Evolutionary conservation across 176 grass and related monocot species (phyloP), one percentile per base, ranked within the genome.

Genomic region (Eleusine indica): DNA sequence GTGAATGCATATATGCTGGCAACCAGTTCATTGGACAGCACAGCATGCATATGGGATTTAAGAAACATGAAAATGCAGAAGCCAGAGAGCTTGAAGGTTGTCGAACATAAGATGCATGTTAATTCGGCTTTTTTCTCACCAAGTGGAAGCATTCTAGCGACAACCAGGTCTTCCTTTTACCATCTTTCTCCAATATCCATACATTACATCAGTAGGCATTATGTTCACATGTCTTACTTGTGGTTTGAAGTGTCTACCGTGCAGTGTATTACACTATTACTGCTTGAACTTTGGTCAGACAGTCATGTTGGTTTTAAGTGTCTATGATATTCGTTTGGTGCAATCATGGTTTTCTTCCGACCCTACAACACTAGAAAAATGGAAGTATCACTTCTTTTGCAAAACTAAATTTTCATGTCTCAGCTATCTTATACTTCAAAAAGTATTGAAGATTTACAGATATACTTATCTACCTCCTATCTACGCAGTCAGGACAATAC

Each of bases 111-210:
- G 28, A 62, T 65, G n/a, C 42, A 43, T 17, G 84, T 89, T 67
- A 63, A 80, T 73, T 88, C 92, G 78, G 92, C 92, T 76, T 90
- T 88, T 88, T 94, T 94, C 71, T 92, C 92, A 67, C 92, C 92
- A 57, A 82, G 85, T 68, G 92, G 92, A 63, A 52, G 66, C 64
- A 7, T 60, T 68, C 73, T 94, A 70, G 92, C 85, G 48, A 85
- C 88, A 83, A 90, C 90, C 82, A 94, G 92, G 89, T 94, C n/a
- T 62, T 83, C 0, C 21, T 52, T 51, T 83, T 11, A 21, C 64
- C 4, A 44, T 62, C 40, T 38, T 74, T 83, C 22, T 29, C n/a
- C n/a, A 71, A 46, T 71, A 43, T 47, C 41, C 69, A 46, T 25
- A 28, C 22, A 2, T 38, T 43, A 7, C 40, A 70, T 43, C 9